Evolutionary conservation across 1,284 basidiomycete species (phyloP).

Genomic region (Leccinum subspadiceum): DNA sequence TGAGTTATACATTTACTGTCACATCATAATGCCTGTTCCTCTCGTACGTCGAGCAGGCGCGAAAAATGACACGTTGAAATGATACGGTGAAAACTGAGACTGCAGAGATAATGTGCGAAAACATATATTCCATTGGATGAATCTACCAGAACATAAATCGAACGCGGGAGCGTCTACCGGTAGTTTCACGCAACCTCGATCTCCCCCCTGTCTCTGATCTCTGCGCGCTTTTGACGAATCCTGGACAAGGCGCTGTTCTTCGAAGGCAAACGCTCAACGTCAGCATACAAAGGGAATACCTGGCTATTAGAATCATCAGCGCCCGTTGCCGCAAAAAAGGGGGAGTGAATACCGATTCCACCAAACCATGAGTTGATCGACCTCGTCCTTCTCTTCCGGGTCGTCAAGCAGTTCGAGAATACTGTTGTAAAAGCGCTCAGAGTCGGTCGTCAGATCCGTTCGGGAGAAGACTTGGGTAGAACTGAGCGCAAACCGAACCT

Average conservation of each 20-base stretch:
- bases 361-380: not conserved
- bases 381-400: not conserved
- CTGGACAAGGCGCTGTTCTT: not conserved
- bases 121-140: not conserved
- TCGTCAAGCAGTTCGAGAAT: not conserved
- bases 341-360: conserved; percentile 2
- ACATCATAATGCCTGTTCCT: not conserved
- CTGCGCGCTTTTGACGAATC: not conserved
- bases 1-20: not conserved
- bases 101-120: not conserved
- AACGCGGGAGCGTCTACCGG: not conserved
- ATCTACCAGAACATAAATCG: not conserved
- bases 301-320: not conserved
- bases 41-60: not conserved
- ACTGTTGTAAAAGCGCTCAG: conserved; percentile 1
- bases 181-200: not conserved
- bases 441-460: not conserved
- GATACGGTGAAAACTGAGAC: not conserved
- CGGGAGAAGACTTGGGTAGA: conserved; percentile 4
- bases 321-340: not conserved
- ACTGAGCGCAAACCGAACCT: not conserved
- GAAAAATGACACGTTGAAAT: not conserved
- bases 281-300: not conserved
- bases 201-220: not conserved
- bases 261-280: not conserved